Percentiles rank a stretch among this genome's conserved stretches.
Evolutionary conservation across 306 rosid species (phyloP).

Genomic region (Senna tora): DNA sequence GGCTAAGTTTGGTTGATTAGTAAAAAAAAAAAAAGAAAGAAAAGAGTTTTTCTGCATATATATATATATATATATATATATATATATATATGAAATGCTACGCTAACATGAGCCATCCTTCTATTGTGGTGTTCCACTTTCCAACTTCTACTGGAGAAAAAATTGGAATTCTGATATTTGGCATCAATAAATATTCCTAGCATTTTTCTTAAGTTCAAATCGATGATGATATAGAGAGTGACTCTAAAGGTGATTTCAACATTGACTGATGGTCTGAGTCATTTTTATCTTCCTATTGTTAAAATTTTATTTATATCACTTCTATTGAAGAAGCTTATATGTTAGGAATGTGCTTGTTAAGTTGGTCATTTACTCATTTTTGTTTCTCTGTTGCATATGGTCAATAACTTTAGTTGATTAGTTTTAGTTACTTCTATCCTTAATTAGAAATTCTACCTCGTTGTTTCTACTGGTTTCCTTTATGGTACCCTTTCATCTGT

Average conservation of each 20-base stretch:
- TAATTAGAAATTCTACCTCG: neutral
- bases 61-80: no score
- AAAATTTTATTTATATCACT: no score
- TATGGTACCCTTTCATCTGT: no score
- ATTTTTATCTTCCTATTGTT: no score
- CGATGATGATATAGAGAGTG: neutral
- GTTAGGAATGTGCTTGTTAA: neutral
- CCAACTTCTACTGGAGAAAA: conserved; percentile 4
- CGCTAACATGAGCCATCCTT: no score
- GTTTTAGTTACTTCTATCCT: neutral
- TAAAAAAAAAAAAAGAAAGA: no score
- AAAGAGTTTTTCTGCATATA: no score
- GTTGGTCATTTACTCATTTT: neutral
- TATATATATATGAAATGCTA: no score
- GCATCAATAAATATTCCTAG: neutral
- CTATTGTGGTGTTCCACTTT: neutral
- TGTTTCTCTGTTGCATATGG: neutral
- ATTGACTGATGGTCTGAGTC: neutral
- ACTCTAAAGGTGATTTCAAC: neutral
- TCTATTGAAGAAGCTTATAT: no score
- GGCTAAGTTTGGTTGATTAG: no score
- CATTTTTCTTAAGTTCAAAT: neutral
- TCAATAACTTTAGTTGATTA: neutral
- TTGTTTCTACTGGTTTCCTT: neutral
- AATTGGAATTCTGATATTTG: neutral